Conservation (phyloP, 768 basidiomycete genomes). For the Lactarius pseudohatsudake region DNA sequence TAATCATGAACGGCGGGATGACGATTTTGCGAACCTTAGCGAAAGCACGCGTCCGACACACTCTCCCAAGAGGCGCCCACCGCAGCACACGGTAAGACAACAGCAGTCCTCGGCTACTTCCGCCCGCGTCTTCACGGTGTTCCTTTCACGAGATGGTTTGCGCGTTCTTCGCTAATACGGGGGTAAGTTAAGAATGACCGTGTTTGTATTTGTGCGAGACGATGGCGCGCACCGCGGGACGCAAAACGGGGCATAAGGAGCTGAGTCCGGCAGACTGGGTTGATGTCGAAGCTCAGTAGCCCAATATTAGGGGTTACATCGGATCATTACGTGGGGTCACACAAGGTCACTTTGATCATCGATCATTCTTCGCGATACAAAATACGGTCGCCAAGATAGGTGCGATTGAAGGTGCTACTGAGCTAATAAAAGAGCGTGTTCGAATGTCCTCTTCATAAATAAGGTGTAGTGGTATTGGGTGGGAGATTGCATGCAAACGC, state of each 20-base stretch:
- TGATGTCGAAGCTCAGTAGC: not conserved
- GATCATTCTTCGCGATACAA: too few relatives aligned
- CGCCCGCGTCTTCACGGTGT: not conserved
- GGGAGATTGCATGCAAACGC: constrained; percentile 1
- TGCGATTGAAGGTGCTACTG: not conserved
- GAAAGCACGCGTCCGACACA: not conserved
- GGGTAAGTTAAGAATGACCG: not conserved
- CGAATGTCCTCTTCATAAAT: constrained; percentile 17
- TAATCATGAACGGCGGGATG: not conserved
- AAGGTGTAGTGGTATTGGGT: constrained; percentile 22
- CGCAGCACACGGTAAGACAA: not conserved
- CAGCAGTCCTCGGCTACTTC: not conserved
- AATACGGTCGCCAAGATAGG: constrained; percentile 1
- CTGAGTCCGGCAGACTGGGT: not conserved
- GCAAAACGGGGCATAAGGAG: not conserved
- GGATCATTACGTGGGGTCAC: not conserved
- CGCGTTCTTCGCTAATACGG: too few relatives aligned
- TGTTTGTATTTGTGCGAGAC: not conserved
- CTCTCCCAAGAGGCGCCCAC: not conserved
- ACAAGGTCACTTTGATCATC: too few relatives aligned
- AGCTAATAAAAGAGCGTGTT: not conserved
- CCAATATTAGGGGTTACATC: not conserved
- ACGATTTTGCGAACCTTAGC: not conserved
- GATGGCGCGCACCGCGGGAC: not conserved
- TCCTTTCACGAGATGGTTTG: too few relatives aligned